These are phyloP conservation scores for Calonectria hongkongensis DNA, from an alignment of 2,329 filamentous ascomycete genomes.

Conservation along the genomic window DNA sequence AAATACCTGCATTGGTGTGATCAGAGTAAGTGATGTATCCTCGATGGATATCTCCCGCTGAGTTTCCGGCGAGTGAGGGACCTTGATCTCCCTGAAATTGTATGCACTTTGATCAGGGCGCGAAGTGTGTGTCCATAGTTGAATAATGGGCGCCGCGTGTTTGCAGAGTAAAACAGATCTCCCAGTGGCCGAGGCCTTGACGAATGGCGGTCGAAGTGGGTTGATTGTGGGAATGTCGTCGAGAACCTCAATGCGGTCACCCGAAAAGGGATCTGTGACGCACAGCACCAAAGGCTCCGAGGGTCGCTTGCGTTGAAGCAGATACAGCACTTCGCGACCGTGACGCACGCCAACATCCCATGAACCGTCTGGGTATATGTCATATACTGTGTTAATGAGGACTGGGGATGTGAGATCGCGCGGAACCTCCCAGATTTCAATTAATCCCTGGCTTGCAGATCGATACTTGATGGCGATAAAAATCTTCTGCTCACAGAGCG, in stretches of 20 bases:
- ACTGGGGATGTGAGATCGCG: neutral
- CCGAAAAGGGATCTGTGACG: slow-evolving; percentile 7
- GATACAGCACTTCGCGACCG: neutral
- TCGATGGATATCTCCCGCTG: slow-evolving; percentile 1
- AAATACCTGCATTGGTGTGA: slow-evolving; percentile 1
- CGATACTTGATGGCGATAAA: slow-evolving; percentile 9
- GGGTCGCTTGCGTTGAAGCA: neutral
- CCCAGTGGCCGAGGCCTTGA: neutral
- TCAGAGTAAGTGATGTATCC: neutral
- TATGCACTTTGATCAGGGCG: neutral
- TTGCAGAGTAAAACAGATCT: neutral
- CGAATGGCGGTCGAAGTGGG: neutral
- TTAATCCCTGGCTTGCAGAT: neutral
- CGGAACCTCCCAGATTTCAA: slow-evolving; percentile 1
- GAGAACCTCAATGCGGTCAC: neutral
- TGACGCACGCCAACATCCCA: slow-evolving; percentile 3
- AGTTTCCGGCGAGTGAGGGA: neutral
- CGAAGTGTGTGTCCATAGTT: neutral
- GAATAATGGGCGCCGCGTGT: neutral
- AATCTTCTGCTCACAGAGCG: neutral
- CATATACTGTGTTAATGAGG: neutral
- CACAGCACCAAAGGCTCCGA: neutral
- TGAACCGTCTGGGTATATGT: neutral
- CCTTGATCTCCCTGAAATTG: neutral
- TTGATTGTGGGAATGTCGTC: neutral